Base-by-base conservation (phyloP, 192 early-diverging fungal species). In the Funneliformis mosseae region DNA sequence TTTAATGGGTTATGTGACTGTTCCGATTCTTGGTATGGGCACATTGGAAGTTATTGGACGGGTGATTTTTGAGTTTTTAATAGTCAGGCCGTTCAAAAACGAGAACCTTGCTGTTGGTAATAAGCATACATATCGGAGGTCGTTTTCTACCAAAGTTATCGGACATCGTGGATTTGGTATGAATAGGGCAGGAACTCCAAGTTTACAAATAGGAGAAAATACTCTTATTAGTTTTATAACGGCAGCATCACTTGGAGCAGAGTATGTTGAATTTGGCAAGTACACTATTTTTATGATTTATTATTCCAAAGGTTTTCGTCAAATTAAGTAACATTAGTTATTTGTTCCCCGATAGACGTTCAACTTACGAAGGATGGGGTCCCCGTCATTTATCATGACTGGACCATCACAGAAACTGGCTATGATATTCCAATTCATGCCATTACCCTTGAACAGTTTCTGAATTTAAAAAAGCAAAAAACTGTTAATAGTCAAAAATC, bases 321-420 rank as follows among this genome's bases (percentile, higher is more conserved):
- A n/a, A n/a, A n/a, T n/a, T 43, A 67, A 67, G 5, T 27, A 67
- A 38, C 42, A 41, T 69, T n/a, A 8, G 18, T 46, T 66, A 39
- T 16, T 62, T 38, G 11, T 23, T 9, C n/a, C n/a, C n/a, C 1
- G 11, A 38, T 71, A 93, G 96, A 98, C 80, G 95, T 96, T 23
- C 97, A 98, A 88, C 83, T 98, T 78, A 96, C 96, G 10, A 94
- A 94, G 78, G 96, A 98, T 81, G 83, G 89, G 80, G 90, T 90
- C 0, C 94, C 94, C 8, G 93, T 97, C 28, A 82, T 98, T 48
- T 98, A 98, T 83, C 97, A 98, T 79, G 96, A 98, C 83, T 97
- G 95, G 95, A 92, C 88, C 0, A 89, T 93, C 23, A 91, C 91
- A 2, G 94, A 93, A 75, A 92, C 92, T 3, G 91, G 92, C 0